Conservation (phyloP, 2,329 filamentous ascomycete genomes). For the Colletotrichum sp. region DNA sequence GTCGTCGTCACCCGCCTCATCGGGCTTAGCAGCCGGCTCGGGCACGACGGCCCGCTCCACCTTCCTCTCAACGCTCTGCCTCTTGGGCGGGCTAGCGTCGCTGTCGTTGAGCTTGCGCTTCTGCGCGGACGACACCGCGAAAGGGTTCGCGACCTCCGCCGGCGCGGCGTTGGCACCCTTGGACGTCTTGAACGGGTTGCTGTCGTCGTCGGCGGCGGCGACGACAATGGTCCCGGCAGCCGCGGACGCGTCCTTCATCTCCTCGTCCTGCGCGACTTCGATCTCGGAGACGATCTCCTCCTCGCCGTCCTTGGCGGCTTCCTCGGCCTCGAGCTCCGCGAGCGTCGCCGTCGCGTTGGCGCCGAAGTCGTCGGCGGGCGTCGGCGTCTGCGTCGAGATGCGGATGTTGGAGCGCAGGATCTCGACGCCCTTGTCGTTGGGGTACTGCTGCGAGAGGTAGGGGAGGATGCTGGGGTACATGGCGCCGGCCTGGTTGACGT, state of each 20-base stretch:
- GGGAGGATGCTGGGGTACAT: constrained; percentile 79
- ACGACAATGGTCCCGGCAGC: not conserved
- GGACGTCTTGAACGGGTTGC: constrained; percentile 40
- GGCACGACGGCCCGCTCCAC: not conserved
- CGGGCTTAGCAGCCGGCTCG: constrained; percentile 15
- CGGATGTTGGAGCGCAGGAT: constrained; percentile 68
- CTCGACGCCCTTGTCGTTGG: constrained; percentile 71
- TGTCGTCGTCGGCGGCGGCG: not conserved
- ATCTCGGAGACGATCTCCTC: constrained; percentile 34
- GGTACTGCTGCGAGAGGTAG: constrained; percentile 72
- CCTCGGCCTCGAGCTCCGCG: constrained; percentile 37
- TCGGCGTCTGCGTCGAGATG: constrained; percentile 27
- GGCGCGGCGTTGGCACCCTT: constrained; percentile 18
- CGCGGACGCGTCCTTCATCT: constrained; percentile 26
- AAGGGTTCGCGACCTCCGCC: constrained; percentile 18
- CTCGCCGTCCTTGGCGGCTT: constrained; percentile 52
- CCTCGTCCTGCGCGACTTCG: constrained; percentile 39
- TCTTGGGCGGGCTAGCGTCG: constrained; percentile 28
- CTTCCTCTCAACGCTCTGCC: constrained; percentile 19
- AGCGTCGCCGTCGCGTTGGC: constrained; percentile 19
- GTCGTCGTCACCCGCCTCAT: constrained; percentile 43
- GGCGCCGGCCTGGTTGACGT: constrained; percentile 66
- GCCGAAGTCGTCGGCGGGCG: not conserved
- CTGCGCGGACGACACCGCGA: constrained; percentile 27
- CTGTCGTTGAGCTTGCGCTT: constrained; percentile 47